A percentile compares a stretch with the other conserved stretches of the same genome.
These are phyloP conservation scores for Aureobasidium sp. DNA, from an alignment of 2,329 filamentous ascomycete genomes.

Conservation along the genomic window DNA sequence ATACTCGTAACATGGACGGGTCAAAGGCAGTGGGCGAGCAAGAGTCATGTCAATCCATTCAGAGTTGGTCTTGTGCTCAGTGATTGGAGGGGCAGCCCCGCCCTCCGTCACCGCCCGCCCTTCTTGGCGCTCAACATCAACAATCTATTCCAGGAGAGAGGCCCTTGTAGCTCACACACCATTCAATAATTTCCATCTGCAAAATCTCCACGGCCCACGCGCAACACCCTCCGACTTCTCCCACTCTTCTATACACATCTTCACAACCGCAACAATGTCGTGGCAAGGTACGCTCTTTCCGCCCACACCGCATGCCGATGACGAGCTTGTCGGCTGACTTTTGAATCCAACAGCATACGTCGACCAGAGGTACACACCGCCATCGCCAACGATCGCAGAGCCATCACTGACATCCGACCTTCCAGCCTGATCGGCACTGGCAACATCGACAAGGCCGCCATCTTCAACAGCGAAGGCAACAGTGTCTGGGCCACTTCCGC, in stretches of 20 bases:
- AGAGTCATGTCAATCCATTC: neutral
- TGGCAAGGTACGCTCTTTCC: slow-evolving; percentile 57
- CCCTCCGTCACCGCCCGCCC: slow-evolving; percentile 10
- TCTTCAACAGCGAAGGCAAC: slow-evolving; percentile 74
- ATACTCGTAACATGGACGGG: neutral
- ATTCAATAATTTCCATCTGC: slow-evolving; percentile 5
- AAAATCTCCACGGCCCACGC: neutral
- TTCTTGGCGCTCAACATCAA: slow-evolving; percentile 13
- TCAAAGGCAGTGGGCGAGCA: neutral
- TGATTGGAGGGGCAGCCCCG: slow-evolving; percentile 15
- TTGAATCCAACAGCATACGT: slow-evolving; percentile 46
- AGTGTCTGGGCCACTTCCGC: slow-evolving; percentile 68
- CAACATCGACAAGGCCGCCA: slow-evolving; percentile 76
- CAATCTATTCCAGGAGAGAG: slow-evolving; percentile 12
- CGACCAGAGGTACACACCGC: slow-evolving; percentile 49
- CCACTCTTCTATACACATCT: slow-evolving; percentile 1
- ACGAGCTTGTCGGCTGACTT: slow-evolving; percentile 17
- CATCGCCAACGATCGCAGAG: neutral
- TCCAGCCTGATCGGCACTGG: slow-evolving; percentile 70
- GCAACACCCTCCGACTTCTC: slow-evolving; percentile 10
- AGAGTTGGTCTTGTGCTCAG: neutral
- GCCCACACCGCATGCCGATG: neutral
- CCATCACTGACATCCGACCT: neutral
- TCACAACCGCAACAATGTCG: slow-evolving; percentile 50
- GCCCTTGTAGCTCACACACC: neutral